A percentile compares a stretch with the other conserved stretches of the same genome.
These are phyloP conservation scores for Coprinopsis cinerea DNA, from an alignment of 768 basidiomycete species.

Conservation along the genomic window DNA sequence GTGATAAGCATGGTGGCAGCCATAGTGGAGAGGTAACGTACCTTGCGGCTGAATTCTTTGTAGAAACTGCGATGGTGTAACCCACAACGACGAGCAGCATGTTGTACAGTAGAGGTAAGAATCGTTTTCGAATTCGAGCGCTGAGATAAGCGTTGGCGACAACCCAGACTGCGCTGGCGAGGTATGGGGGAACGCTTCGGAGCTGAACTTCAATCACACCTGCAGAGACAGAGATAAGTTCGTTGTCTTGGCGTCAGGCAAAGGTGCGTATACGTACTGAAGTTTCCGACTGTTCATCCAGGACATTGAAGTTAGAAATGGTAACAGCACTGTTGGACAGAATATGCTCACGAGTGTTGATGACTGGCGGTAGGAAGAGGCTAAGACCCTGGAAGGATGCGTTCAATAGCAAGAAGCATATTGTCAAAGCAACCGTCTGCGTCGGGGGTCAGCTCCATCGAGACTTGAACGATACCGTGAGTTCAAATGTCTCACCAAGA, in stretches of 20 bases:
- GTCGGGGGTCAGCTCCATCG: neutral
- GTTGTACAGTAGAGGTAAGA: conserved; percentile 29
- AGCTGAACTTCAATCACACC: conserved; percentile 39
- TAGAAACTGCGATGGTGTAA: conserved; percentile 36
- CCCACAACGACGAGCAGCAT: conserved; percentile 32
- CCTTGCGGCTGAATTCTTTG: conserved; percentile 33
- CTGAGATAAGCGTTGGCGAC: conserved; percentile 28
- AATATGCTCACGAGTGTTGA: conserved; percentile 28
- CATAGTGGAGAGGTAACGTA: neutral
- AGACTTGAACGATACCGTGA: neutral
- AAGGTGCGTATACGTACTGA: conserved; percentile 19
- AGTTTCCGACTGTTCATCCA: conserved; percentile 25
- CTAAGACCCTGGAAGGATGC: conserved; percentile 31
- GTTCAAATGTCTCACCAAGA: conserved; percentile 14
- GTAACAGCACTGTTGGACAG: neutral
- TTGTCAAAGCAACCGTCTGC: conserved; percentile 26
- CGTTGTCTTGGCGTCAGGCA: neutral
- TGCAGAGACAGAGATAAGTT: conserved; percentile 13
- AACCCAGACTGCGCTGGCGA: conserved; percentile 35
- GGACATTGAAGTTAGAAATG: neutral
- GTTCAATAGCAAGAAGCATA: conserved; percentile 24
- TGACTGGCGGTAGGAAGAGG: conserved; percentile 35
- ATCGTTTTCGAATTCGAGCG: conserved; percentile 29
- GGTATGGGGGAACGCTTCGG: conserved; percentile 40
- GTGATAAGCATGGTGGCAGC: neutral